Evolutionary conservation across 129 eudicot genomes (phyloP), one percentile per base, ranked within the genome.

Genomic region (Artemisia argyi): DNA sequence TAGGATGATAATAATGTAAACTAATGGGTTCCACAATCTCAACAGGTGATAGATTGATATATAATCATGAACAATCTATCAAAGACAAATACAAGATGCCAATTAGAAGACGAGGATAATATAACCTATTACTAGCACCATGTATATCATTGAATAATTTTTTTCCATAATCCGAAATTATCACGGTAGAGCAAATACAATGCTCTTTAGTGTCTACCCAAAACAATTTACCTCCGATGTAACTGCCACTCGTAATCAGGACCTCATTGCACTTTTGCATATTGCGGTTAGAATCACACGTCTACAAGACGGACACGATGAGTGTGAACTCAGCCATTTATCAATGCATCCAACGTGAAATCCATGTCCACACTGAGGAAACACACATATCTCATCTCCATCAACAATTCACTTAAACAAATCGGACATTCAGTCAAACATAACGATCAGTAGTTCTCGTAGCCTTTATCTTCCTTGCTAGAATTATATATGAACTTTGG

Each of bases 261-360:
- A 69, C 50, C 54, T 77, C 81, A 5, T 75, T 28, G 32, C 80
- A 18, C 81, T 69, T 53, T 57, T 55, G 69, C 76, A 77, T 35
- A 75, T 77, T 8, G 64, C 20, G 11, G 61, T 12, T 55, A 65
- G 76, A 7, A 69, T 14, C 3, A 77, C 26, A 75, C 62, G 56
- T 20, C 81, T 61, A 19, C 81, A 77, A 16, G 81, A 77, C 48
- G 76, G 81, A 69, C 81, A 77, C 49, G 81, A 77, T 0, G 81
- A 77, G 53, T 77, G 81, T 12, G 81, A 77, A 66, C 48, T 35
- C 46, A 83, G 80, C 87, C 85, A 84, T 64, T n/a, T 48, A 71
- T 84, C 85, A 10, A 84, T 80, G 68, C 88, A 84, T 10, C 46
- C 56, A 44, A 84, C 85, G 77, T 84, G 88, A 50, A 84, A 84